Conservation (phyloP, 1,284 basidiomycete species). For the Dichomitus squalens region DNA sequence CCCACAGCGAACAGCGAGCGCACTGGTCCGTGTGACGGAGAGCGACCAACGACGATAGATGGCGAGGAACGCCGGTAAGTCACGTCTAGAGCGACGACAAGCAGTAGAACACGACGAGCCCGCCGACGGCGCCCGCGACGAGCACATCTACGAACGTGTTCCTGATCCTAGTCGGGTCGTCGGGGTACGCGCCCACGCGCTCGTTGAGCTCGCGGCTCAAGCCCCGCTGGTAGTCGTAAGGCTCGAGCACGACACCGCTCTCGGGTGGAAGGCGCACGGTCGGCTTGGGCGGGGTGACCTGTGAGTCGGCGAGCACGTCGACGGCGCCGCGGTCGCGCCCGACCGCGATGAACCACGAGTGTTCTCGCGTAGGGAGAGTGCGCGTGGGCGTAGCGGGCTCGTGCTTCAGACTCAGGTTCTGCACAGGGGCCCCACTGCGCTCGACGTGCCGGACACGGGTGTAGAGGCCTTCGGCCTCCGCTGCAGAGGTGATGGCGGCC, state of each 20-base stretch:
- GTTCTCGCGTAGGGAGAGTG: constrained; percentile 18
- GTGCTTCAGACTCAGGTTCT: constrained; percentile 13
- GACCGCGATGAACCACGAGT: constrained; percentile 25
- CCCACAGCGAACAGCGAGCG: background rate
- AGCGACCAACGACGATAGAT: background rate
- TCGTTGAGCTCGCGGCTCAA: constrained; percentile 16
- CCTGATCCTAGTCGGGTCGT: constrained; percentile 19
- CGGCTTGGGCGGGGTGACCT: constrained; percentile 10
- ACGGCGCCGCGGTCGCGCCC: constrained; percentile 25
- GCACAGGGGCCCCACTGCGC: background rate
- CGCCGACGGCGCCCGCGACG: constrained; percentile 27
- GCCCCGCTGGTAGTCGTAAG: constrained; percentile 18
- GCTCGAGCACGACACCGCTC: background rate
- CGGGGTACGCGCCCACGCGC: constrained; percentile 25
- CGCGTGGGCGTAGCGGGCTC: constrained; percentile 20
- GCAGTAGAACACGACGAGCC: constrained; percentile 22
- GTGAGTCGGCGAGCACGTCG: constrained; percentile 15
- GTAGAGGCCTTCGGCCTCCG: constrained; percentile 26
- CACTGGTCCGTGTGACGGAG: background rate
- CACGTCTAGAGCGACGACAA: constrained; percentile 7
- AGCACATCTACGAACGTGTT: constrained; percentile 27
- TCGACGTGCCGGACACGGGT: constrained; percentile 24
- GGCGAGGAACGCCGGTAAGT: background rate
- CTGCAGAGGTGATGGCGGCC: constrained; percentile 25
- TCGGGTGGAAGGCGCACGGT: background rate